Base-by-base conservation (phyloP, 371 early-diverging fungal genomes). In the Rhizopus sp. region DNA sequence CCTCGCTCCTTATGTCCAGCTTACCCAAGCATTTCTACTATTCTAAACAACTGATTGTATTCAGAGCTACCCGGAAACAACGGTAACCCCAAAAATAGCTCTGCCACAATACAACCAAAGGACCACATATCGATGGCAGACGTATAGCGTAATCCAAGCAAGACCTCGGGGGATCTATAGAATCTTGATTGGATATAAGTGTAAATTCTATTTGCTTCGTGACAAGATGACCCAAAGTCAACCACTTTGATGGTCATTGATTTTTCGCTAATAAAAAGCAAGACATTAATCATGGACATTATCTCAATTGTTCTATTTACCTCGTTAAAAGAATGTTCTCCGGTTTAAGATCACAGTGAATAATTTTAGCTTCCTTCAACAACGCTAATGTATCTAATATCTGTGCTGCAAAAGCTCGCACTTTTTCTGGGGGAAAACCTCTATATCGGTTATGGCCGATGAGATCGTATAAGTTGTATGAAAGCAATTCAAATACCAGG, bases 91-190 rank as follows among this genome's bases (percentile, higher is more conserved):
- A 95, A 72, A 61, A 92, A 94, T 30, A 99, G 78, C 69, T 99
- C 99, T 1, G 95, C 98, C 15, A 96, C 94, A 58, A 99, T 95
- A 70, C 99, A 99, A 0, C 99, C 99, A 6, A 98, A 77, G 4
- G 98, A 95, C 99, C 99, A 99, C 88, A 99, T 96, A 69, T 99
- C 99, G 41, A 97, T 96, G n/a, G 94, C 81, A 33, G 94, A 87
- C 3, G 95, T 89, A 76, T 98, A 93, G 53, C 93, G 90, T 33
- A 97, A 73, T 0, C 97, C 99, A 8, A 99, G 76, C 7, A 99
- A 71, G 0, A 99, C 95, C 72, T 99, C 99, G 4, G 99, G 99
- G 13, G 95, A 90, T 50, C 99, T 85, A 65, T 99, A 99, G 75
- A 96, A 99, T 34, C 99, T 88, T 1, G 96, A 95, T 72, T 98